Percentiles rank a stretch among this genome's conserved stretches.
Conservation (phyloP, 164 flowering plant genomes). For the Malania oleifera region DNA sequence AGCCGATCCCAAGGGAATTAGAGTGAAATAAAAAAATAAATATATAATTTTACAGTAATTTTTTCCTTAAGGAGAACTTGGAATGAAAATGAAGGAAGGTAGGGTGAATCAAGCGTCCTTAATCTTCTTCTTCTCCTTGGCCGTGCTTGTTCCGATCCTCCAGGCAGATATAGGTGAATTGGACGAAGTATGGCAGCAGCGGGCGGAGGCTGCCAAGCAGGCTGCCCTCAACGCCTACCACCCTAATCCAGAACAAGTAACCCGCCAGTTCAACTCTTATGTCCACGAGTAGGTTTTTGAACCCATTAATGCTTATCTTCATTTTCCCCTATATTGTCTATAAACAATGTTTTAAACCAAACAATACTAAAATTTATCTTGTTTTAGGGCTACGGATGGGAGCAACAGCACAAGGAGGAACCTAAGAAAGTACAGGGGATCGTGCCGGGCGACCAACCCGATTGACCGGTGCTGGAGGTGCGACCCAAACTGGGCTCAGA, state of each 20-base stretch:
- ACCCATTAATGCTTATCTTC: background rate
- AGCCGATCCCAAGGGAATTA: too few species aligned
- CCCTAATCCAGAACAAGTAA: background rate
- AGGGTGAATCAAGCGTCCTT: background rate
- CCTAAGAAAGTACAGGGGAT: slow-evolving; percentile 19
- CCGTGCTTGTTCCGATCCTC: slow-evolving; percentile 13
- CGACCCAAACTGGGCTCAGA: slow-evolving; percentile 27
- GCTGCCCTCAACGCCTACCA: background rate
- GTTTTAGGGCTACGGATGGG: slow-evolving; percentile 10
- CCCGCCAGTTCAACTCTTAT: background rate
- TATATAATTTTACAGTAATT: too few species aligned
- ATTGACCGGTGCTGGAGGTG: slow-evolving; percentile 59
- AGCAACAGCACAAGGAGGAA: slow-evolving; percentile 28
- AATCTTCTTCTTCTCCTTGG: background rate
- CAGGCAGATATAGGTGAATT: slow-evolving; percentile 16
- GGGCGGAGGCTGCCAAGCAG: slow-evolving; percentile 18
- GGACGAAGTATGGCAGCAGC: slow-evolving; percentile 27
- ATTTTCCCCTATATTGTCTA: too few species aligned
- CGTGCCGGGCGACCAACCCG: slow-evolving; percentile 48
- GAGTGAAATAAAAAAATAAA: too few species aligned
- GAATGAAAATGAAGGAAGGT: background rate
- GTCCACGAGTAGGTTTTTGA: background rate
- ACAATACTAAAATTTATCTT: background rate
- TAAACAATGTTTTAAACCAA: background rate
- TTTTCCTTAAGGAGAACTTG: background rate